These are phyloP conservation scores for Fraxinus nigra DNA, from an alignment of 305 asterid species.

Conservation along the genomic window DNA sequence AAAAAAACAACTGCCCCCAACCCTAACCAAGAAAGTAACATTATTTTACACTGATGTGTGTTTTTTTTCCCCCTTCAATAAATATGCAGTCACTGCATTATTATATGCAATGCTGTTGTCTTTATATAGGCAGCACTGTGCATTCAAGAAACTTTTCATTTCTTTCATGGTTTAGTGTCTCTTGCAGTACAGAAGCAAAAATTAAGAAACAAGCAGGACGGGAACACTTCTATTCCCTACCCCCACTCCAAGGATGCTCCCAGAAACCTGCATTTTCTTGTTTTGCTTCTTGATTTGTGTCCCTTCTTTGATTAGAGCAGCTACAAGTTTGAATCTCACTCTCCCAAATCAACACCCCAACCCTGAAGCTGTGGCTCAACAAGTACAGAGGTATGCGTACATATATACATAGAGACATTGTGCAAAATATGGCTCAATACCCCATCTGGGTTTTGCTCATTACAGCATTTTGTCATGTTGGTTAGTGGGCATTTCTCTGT, in stretches of 20 bases:
- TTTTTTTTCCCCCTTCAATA: neutral
- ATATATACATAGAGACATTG: slow-evolving; percentile 8
- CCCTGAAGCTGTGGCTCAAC: slow-evolving; percentile 78
- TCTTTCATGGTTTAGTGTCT: slow-evolving; percentile 32
- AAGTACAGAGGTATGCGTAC: slow-evolving; percentile 61
- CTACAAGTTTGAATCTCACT: slow-evolving; percentile 51
- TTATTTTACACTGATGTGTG: neutral
- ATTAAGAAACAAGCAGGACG: slow-evolving; percentile 25
- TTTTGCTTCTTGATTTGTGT: slow-evolving; percentile 38
- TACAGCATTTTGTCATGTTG: slow-evolving; percentile 13
- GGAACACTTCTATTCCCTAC: slow-evolving; percentile 26
- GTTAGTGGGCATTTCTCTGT: slow-evolving; percentile 9
- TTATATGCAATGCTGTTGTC: slow-evolving; percentile 3
- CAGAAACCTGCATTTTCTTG: slow-evolving; percentile 39
- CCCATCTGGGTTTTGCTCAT: slow-evolving; percentile 17
- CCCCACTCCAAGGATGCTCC: slow-evolving; percentile 50
- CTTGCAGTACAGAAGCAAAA: slow-evolving; percentile 22
- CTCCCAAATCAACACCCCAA: slow-evolving; percentile 83
- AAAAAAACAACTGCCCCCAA: slow-evolving; percentile 29
- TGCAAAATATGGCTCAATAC: slow-evolving; percentile 13
- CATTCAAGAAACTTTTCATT: slow-evolving; percentile 31
- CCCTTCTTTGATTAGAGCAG: slow-evolving; percentile 30
- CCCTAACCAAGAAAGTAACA: slow-evolving; percentile 42
- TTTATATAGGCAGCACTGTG: slow-evolving; percentile 22
- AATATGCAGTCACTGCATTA: slow-evolving; percentile 1